Base-by-base conservation (phyloP, 2,329 filamentous ascomycete genomes). In the Nothophaeocryptopus gaeumannii region DNA sequence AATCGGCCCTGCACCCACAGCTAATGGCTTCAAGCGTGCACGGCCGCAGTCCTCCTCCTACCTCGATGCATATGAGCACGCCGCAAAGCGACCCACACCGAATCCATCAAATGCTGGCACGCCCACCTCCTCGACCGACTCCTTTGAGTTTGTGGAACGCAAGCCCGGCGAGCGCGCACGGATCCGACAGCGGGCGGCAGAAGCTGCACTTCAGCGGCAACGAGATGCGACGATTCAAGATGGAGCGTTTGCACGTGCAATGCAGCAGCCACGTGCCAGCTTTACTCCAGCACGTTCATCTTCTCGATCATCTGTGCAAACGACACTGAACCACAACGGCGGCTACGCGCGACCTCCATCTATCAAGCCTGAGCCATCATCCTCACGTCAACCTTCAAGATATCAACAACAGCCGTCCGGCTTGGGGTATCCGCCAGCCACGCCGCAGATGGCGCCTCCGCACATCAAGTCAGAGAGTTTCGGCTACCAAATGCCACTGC, bases 71-170 rank as follows among this genome's bases (percentile, higher is more conserved):
- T 40, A 53, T 31, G 55, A 63, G 14, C 56, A 56, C 32, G 55
- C 53, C 1, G 57, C 53, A 2, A 67, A 67, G 52, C 61, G 64
- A 5, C 53, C 48, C 4, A 67, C 63, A 8, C 64, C 64, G 2
- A 61, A 66, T 13, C 57, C 57, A 3, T 61, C 61, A 8, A 56
- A 55, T 39, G 59, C 55, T 8, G 51, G 53, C 8, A 62, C 60
- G 16, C 58, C 62, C n/a, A 54, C 54, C 5, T 63, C 60, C 4
- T 63, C 63, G 5, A 47, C 43, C 20, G 56, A 53, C 11, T 63
- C 63, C 5, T 55, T 54, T 39, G 61, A 62, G 26, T 36, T 53
- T 4, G 42, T 58, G 20, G 46, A 55, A 16, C 51, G 47, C 35
- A 45, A 51, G n/a, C 14, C 47, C 12, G 44, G 32, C n/a, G 50